Percentiles rank a stretch among this genome's conserved stretches.
These are phyloP conservation scores for Erodium chrysanthum DNA, from an alignment of 441 rosid genomes.

Conservation along the genomic window DNA sequence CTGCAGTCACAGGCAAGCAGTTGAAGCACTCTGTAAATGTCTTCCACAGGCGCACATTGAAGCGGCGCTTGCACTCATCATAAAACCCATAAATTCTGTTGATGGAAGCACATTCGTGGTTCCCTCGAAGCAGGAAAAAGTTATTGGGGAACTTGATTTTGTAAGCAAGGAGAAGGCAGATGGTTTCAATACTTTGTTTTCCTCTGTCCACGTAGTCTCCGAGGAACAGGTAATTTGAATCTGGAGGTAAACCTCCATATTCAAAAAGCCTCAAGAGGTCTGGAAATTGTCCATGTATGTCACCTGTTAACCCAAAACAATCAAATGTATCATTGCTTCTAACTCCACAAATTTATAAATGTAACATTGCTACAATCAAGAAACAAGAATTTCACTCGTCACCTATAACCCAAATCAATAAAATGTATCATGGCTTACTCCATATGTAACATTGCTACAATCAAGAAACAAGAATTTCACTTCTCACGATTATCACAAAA, in stretches of 20 bases:
- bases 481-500: too few species aligned
- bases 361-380: too few species aligned
- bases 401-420: too few species aligned
- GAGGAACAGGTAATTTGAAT: constrained; percentile 31
- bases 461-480: too few species aligned
- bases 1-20: constrained; percentile 31
- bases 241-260: constrained; percentile 34
- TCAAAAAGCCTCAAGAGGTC: constrained; percentile 31
- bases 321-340: too few species aligned
- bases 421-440: too few species aligned
- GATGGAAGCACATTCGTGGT: constrained; percentile 39
- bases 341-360: too few species aligned
- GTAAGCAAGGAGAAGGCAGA: constrained; percentile 34
- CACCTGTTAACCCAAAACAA: constrained; percentile 21
- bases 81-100: constrained; percentile 40
- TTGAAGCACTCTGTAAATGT: constrained; percentile 36
- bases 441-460: too few species aligned
- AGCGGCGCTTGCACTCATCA: constrained; percentile 37
- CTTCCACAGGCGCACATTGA: constrained; percentile 35
- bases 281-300: constrained; percentile 35
- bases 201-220: constrained; percentile 44
- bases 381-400: too few species aligned
- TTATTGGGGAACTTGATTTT: constrained; percentile 35
- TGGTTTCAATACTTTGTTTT: constrained; percentile 33
- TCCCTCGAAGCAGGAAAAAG: constrained; percentile 33